phyloP scores from a whole-genome alignment of 106 monocot genomes.

The Dendrobium huoshanense region DNA sequence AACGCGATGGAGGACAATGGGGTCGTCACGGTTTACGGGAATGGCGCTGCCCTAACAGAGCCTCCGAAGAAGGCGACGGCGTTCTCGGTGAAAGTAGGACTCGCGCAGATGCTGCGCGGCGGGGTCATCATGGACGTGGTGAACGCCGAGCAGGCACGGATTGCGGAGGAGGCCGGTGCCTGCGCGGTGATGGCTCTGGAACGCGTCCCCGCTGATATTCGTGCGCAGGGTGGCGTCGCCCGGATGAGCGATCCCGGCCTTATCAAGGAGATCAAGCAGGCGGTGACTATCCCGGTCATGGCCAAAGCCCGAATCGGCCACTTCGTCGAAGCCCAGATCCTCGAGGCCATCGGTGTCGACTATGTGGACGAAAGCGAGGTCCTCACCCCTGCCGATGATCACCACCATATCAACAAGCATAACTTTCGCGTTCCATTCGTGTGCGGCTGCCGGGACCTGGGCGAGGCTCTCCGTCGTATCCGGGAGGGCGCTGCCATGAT shows the following conservation, averaged over 20 bases:
- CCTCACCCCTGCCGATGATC: slow-evolving; percentile 24
- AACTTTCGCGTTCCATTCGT: slow-evolving; percentile 32
- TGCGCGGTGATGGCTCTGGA: slow-evolving; percentile 69
- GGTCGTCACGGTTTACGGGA: slow-evolving; percentile 23
- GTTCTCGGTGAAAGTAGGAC: slow-evolving; percentile 52
- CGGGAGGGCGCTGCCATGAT: slow-evolving; percentile 16
- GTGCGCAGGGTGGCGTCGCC: slow-evolving; percentile 52
- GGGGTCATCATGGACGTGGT: slow-evolving; percentile 66
- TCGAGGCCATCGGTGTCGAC: slow-evolving; percentile 24
- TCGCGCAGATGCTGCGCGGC: slow-evolving; percentile 59
- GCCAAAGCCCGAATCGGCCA: slow-evolving; percentile 23
- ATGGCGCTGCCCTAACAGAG: slow-evolving; percentile 17
- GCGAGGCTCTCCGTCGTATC: slow-evolving; percentile 25
- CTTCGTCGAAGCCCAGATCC: slow-evolving; percentile 16
- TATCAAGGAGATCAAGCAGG: slow-evolving; percentile 28
- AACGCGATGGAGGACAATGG: slow-evolving; percentile 12
- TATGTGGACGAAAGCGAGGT: slow-evolving; percentile 32
- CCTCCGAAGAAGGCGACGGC: slow-evolving; percentile 24
- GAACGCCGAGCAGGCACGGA: slow-evolving; percentile 49
- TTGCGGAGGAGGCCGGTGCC: slow-evolving; percentile 62
- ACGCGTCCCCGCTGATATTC: slow-evolving; percentile 75
- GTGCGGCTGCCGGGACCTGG: slow-evolving; percentile 31
- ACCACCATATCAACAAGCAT: slow-evolving; percentile 33
- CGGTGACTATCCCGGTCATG: slow-evolving; percentile 13
- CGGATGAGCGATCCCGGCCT: slow-evolving; percentile 36